phyloP scores from a whole-genome alignment of 768 basidiomycete genomes.

The Coprinopsis sp. region DNA sequence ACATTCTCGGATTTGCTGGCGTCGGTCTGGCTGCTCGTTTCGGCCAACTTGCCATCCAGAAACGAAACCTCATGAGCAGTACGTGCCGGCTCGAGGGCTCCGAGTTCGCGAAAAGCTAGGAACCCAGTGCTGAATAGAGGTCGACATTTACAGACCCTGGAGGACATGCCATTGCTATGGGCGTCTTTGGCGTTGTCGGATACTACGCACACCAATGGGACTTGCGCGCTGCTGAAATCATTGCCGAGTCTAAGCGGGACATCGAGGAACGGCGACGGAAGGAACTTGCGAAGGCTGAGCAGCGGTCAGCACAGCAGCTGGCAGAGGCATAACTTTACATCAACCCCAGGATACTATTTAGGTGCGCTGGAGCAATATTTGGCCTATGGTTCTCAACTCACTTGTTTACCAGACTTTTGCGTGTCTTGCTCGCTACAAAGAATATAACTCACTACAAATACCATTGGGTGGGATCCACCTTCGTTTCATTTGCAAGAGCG shows the following conservation, averaged over 20 bases:
- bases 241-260: constrained; percentile 59
- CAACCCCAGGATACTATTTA: too few relatives aligned
- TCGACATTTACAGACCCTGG: constrained; percentile 51
- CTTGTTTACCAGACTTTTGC: too few relatives aligned
- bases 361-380: too few relatives aligned
- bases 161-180: constrained; percentile 67
- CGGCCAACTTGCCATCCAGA: constrained; percentile 85
- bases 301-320: constrained; percentile 18
- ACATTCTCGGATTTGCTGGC: constrained; percentile 70
- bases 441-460: too few relatives aligned
- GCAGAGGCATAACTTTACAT: constrained; percentile 7
- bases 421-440: too few relatives aligned
- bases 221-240: constrained; percentile 50
- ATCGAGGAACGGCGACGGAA: constrained; percentile 48
- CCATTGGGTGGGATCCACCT: too few relatives aligned
- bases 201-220: constrained; percentile 76
- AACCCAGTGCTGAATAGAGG: constrained; percentile 4
- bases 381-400: too few relatives aligned
- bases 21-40: constrained; percentile 82
- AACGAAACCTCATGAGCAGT: constrained; percentile 77
- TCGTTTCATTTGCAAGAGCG: too few relatives aligned
- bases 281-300: constrained; percentile 29
- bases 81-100: constrained; percentile 28
- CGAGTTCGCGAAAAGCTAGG: neutral
- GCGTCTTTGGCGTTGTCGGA: constrained; percentile 64